A percentile compares a stretch with the other conserved stretches of the same genome.
Evolutionary conservation across 1,284 basidiomycete species (phyloP).

Genomic region (Xanthoconium separans): DNA sequence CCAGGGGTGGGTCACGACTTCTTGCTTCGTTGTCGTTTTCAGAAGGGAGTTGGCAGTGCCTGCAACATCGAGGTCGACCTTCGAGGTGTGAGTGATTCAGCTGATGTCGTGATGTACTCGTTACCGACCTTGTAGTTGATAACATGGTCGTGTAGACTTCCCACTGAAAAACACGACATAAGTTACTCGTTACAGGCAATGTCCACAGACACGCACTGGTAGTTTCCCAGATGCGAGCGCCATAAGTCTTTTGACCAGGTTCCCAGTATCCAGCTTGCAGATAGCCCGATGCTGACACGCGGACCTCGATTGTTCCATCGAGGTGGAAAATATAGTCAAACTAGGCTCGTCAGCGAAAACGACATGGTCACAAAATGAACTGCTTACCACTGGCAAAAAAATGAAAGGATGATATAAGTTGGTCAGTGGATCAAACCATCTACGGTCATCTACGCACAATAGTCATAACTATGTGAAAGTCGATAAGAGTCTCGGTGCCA

Average conservation of each 20-base stretch:
- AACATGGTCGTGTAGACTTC: conserved; percentile 68
- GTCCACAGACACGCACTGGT: conserved; percentile 40
- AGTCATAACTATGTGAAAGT: conserved; percentile 47
- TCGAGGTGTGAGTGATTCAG: conserved; percentile 8
- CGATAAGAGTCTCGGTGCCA: background rate
- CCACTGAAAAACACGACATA: conserved; percentile 41
- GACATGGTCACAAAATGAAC: background rate
- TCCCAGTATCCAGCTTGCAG: conserved; percentile 63
- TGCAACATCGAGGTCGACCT: conserved; percentile 59
- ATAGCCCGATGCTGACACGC: conserved; percentile 66
- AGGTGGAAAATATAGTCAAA: conserved; percentile 68
- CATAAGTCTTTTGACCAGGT: conserved; percentile 48
- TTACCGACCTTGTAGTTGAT: conserved; percentile 56
- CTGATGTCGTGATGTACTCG: background rate
- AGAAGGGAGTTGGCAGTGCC: conserved; percentile 60
- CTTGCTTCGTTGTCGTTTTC: conserved; percentile 47
- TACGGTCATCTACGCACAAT: conserved; percentile 37
- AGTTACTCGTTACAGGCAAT: background rate
- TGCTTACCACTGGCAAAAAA: conserved; percentile 36
- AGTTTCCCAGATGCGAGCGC: conserved; percentile 53
- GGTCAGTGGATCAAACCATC: background rate
- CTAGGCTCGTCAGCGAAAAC: conserved; percentile 27
- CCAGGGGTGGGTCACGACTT: conserved; percentile 53
- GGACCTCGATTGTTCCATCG: conserved; percentile 66
- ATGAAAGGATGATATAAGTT: background rate